These are phyloP conservation scores for Nothomitra cinnamomea DNA, from an alignment of 2,329 filamentous ascomycete species.

Conservation along the genomic window DNA sequence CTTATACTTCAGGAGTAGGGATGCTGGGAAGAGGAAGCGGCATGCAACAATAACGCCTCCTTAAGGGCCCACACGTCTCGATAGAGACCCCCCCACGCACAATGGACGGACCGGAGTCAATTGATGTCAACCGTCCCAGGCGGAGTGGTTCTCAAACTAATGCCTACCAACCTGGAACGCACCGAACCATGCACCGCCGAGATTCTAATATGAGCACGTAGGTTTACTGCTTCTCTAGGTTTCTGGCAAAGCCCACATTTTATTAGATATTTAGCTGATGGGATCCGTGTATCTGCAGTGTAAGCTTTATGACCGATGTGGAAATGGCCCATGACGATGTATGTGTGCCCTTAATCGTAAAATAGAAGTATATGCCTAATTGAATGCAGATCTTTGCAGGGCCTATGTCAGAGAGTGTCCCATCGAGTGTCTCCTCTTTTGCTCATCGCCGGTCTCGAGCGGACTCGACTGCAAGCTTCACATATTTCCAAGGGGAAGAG, in stretches of 20 bases:
- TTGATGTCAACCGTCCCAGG: neutral
- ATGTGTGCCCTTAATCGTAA: constrained; percentile 10
- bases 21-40: no score
- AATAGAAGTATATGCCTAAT: neutral
- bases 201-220: constrained; percentile 52
- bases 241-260: no score
- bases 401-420: constrained; percentile 88
- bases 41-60: no score
- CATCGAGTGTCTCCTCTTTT: constrained; percentile 84
- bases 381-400: constrained; percentile 57
- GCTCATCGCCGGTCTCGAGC: constrained; percentile 64
- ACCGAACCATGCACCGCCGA: constrained; percentile 34
- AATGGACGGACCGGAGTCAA: constrained; percentile 2
- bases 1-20: no score
- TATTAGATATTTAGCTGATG: neutral
- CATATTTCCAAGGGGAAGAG: constrained; percentile 64
- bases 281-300: constrained; percentile 17
- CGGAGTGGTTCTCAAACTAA: neutral
- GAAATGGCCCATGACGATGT: constrained; percentile 98
- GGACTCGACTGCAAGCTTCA: constrained; percentile 76
- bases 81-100: neutral
- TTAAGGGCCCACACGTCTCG: neutral
- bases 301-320: constrained; percentile 84
- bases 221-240: constrained; percentile 13
- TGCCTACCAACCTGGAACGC: neutral